Percentiles rank a stretch among this genome's conserved stretches.
Evolutionary conservation across 371 early-diverging fungal genomes (phyloP).

Genomic region (Mucor velutinosus): DNA sequence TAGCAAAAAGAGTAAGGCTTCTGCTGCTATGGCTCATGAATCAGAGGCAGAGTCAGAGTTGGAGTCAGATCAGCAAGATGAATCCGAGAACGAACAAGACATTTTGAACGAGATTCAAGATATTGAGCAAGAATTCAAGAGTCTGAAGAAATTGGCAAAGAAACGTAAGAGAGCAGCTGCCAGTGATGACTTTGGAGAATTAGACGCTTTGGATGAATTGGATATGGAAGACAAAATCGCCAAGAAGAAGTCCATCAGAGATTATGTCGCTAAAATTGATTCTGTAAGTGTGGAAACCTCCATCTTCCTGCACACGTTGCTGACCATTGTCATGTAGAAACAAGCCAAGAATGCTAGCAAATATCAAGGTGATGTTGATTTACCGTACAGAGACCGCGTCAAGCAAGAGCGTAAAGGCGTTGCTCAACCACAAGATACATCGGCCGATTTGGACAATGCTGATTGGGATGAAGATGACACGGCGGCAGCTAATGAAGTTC

Average conservation of each 20-base stretch:
- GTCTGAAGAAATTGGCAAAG: conserved; percentile 40
- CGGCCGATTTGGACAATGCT: conserved; percentile 66
- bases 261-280: conserved; percentile 74
- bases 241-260: conserved; percentile 70
- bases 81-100: conserved; percentile 36
- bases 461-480: conserved; percentile 62
- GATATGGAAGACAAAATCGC: conserved; percentile 82
- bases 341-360: conserved; percentile 46
- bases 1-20: background rate
- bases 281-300: conserved; percentile 46
- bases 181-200: conserved; percentile 80
- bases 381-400: conserved; percentile 71
- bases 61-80: conserved; percentile 27
- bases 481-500: conserved; percentile 44
- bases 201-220: conserved; percentile 70
- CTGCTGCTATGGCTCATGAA: background rate
- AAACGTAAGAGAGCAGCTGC: conserved; percentile 50
- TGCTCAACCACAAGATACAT: conserved; percentile 56
- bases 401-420: conserved; percentile 61
- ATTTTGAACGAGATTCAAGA: conserved; percentile 42
- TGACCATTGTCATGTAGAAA: conserved; percentile 23
- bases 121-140: conserved; percentile 55
- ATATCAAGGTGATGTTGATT: conserved; percentile 73
- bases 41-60: conserved; percentile 11
- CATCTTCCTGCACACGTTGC: background rate